Evolutionary conservation across 306 rosid genomes (phyloP), one percentile per base, ranked within the genome.

Genomic region (Hippophae tibetana): DNA sequence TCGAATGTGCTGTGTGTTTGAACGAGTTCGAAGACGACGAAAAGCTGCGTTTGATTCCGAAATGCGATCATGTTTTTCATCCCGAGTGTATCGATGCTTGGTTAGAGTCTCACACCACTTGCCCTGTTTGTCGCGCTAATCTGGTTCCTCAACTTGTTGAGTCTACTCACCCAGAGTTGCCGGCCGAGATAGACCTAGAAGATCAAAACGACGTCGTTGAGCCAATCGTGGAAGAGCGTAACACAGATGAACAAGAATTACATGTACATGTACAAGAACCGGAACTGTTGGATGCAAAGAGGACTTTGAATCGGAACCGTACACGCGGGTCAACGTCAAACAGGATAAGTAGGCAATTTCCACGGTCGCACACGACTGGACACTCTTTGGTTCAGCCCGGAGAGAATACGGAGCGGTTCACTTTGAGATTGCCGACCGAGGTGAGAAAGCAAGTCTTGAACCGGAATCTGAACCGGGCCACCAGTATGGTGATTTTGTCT

Each of bases 1-100:
- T 92, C 1, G 99, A 92, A 54, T 92, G 99, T 72, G 99, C 99
- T 2, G 94, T 92, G 12, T 92, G 99, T 47, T 43, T 92, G 7
- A 70, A 65, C 72, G 99, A 92, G 55, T 92, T 92, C 47, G 93
- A 92, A 25, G 97, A 92, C 6, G 61, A 69, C 45, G 95, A 92
- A 60, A 92, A 69, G 64, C 82, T 92, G 84, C 96, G 99, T 49
- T 72, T 92, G 47, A 82, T n/a, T n/a, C n/a, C n/a, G n/a, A n/a
- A n/a, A n/a, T n/a, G n/a, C n/a, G n/a, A n/a, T n/a, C n/a, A n/a
- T 47, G 99, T 86, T 3, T 92, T 92, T 65, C 99, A 92, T 62
- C 81, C 94, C 0, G 94, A 82, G 9, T 92, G 99, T 25, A 86
- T 92, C 57, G 96, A 92, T 54, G 81, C 79, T 63, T 92, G 99